These are phyloP conservation scores for Lasiosphaeria hispida DNA, from an alignment of 495 filamentous ascomycete species.

Conservation along the genomic window DNA sequence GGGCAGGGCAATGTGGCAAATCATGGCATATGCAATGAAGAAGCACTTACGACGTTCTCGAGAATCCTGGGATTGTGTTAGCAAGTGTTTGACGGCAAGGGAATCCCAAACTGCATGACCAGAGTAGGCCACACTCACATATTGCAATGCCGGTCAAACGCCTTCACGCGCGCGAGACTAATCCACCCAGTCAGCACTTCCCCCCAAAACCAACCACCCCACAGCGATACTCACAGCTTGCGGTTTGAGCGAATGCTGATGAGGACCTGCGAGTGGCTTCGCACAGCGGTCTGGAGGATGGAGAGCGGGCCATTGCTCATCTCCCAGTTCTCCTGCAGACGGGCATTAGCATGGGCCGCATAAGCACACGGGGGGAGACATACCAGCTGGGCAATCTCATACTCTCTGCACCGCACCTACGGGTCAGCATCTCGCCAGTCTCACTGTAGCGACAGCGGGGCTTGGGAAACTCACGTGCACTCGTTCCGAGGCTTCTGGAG, in stretches of 20 bases:
- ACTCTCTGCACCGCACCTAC: slow-evolving; percentile 14
- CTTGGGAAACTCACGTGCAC: slow-evolving; percentile 29
- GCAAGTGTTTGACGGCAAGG: neutral
- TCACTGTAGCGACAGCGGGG: neutral
- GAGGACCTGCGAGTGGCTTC: slow-evolving; percentile 82
- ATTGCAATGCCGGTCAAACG: slow-evolving; percentile 45
- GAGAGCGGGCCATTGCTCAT: slow-evolving; percentile 49
- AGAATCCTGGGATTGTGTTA: slow-evolving; percentile 21
- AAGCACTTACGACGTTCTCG: slow-evolving; percentile 35
- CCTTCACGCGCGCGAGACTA: slow-evolving; percentile 50
- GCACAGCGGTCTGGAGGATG: slow-evolving; percentile 88
- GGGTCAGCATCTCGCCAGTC: neutral
- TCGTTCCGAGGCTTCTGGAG: slow-evolving; percentile 32
- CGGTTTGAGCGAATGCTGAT: slow-evolving; percentile 91
- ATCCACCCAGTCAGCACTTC: slow-evolving; percentile 1
- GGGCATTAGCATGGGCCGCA: neutral
- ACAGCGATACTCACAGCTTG: slow-evolving; percentile 45
- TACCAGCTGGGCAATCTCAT: slow-evolving; percentile 32
- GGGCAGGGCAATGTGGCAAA: too few relatives aligned
- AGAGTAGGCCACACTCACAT: slow-evolving; percentile 15
- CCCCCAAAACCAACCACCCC: neutral
- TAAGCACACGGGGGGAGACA: neutral
- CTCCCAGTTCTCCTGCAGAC: slow-evolving; percentile 26
- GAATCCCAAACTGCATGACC: neutral
- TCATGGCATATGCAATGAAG: neutral